A percentile compares a stretch with the other conserved stretches of the same genome.
phyloP scores from a whole-genome alignment of 306 rosid genomes.

The Canavalia ensiformis region DNA sequence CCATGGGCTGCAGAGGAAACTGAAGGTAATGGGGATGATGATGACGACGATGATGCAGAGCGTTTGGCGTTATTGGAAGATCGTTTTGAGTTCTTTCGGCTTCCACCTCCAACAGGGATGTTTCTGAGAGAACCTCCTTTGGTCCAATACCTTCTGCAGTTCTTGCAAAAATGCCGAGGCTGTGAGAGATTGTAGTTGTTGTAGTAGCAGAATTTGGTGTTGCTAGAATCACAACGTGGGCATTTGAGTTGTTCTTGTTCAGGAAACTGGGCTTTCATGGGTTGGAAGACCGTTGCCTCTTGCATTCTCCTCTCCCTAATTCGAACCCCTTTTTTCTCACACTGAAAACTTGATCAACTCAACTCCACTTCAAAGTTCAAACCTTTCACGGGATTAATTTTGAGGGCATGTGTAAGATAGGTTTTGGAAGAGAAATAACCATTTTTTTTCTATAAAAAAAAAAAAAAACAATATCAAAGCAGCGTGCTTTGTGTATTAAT shows the following conservation, averaged over 20 bases:
- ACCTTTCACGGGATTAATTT: neutral
- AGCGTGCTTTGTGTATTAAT: neutral
- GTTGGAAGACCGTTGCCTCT: slow-evolving; percentile 63
- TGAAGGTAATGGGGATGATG: slow-evolving; percentile 42
- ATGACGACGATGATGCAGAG: slow-evolving; percentile 48
- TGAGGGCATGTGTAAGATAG: neutral
- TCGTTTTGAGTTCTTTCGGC: slow-evolving; percentile 73
- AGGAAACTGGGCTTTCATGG: slow-evolving; percentile 75
- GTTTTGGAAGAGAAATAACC: neutral
- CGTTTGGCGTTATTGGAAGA: slow-evolving; percentile 59
- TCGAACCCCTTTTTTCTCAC: neutral
- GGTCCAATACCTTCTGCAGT: slow-evolving; percentile 92
- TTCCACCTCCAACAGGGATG: slow-evolving; percentile 95
- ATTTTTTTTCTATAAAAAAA: no score
- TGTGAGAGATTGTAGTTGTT: slow-evolving; percentile 96
- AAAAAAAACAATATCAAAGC: no score
- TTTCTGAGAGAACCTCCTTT: slow-evolving; percentile 91
- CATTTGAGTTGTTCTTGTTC: slow-evolving; percentile 91
- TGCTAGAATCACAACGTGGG: slow-evolving; percentile 86
- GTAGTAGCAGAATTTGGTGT: slow-evolving; percentile 97
- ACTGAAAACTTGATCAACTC: neutral
- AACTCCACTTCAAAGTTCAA: neutral
- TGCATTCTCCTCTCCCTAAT: slow-evolving; percentile 59
- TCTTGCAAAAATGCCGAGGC: slow-evolving; percentile 99
- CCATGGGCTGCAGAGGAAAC: slow-evolving; percentile 49